Evolutionary conservation across 306 rosid genomes (phyloP), one percentile per base, ranked within the genome.

Genomic region (Sesbania bispinosa): DNA sequence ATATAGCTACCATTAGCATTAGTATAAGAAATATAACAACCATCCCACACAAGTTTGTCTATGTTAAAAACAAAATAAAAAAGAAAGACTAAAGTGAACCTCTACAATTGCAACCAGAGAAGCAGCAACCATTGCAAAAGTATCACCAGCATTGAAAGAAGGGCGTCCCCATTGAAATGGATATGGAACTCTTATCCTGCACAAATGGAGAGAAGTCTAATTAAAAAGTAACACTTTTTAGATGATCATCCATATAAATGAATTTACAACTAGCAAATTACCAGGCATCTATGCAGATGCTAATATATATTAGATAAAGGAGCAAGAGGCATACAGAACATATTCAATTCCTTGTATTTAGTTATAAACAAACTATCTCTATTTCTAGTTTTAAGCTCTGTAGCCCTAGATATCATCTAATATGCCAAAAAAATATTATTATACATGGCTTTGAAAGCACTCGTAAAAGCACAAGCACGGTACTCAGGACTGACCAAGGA

Each of bases 101-200:
- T 89, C 98, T 74, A 90, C 14, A 46, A 89, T 54, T 51, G 98
- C 86, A 73, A 90, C 97, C 13, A 94, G 59, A 72, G 87, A 80
- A 64, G 98, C 80, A 71, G 92, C 91, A 75, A 81, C 45, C 89
- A 91, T 84, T 38, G 89, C 88, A 73, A 94, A 80, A 74, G 38
- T 52, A 82, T 94, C 95, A 33, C 96, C 95, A 11, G 72, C 92
- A 73, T 94, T 50, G 71, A 94, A 89, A 55, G 82, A 29, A 30
- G 96, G 95, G 42, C 80, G 6, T 18, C 96, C 97, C 98, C 98
- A 94, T 84, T 85, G 98, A 82, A 90, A 86, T 43, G 98, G 98
- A 83, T 86, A 90, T 36, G 98, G 98, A 75, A 90, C 69, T 81
- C 90, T 88, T 69, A 93, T 62, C 98, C 98, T 94, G 84, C 80